phyloP scores from a whole-genome alignment of 345 rosid species.

The Eutrema heterophyllum region DNA sequence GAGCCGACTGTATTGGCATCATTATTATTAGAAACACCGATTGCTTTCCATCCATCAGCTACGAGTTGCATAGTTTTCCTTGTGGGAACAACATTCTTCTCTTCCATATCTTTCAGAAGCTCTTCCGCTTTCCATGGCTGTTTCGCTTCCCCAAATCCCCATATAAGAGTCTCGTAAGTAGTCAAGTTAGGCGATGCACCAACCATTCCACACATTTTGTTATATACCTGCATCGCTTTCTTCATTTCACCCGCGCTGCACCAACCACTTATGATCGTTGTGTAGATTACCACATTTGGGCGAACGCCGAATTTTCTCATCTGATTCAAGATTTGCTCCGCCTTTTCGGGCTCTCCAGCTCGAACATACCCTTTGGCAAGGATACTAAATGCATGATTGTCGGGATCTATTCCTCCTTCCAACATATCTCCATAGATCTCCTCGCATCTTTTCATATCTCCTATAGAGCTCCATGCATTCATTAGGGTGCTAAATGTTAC shows the following conservation, averaged over 20 bases:
- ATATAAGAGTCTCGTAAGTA: constrained; percentile 79
- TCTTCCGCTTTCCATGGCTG: constrained; percentile 89
- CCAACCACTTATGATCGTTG: constrained; percentile 84
- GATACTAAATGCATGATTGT: constrained; percentile 68
- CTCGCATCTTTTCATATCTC: constrained; percentile 76
- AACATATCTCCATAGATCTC: constrained; percentile 79
- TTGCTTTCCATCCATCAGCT: constrained; percentile 72
- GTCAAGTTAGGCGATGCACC: constrained; percentile 65
- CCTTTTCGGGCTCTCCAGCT: constrained; percentile 64
- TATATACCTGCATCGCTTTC: constrained; percentile 47
- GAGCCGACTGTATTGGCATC: constrained; percentile 52
- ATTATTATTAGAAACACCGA: constrained; percentile 43
- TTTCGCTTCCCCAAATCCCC: constrained; percentile 85
- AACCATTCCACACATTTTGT: constrained; percentile 49
- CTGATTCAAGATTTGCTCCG: constrained; percentile 56
- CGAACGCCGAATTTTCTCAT: constrained; percentile 50
- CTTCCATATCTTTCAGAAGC: constrained; percentile 58
- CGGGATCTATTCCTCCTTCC: constrained; percentile 72
- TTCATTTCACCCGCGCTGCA: constrained; percentile 76
- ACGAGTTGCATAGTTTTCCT: constrained; percentile 64
- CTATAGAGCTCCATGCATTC: constrained; percentile 89
- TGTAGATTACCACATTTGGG: constrained; percentile 83
- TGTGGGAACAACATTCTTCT: constrained; percentile 47
- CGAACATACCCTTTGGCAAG: constrained; percentile 84
- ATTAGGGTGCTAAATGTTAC: constrained; percentile 88